phyloP scores from a whole-genome alignment of 176 grass and related monocot genomes.

The Metroxylon sagu region DNA sequence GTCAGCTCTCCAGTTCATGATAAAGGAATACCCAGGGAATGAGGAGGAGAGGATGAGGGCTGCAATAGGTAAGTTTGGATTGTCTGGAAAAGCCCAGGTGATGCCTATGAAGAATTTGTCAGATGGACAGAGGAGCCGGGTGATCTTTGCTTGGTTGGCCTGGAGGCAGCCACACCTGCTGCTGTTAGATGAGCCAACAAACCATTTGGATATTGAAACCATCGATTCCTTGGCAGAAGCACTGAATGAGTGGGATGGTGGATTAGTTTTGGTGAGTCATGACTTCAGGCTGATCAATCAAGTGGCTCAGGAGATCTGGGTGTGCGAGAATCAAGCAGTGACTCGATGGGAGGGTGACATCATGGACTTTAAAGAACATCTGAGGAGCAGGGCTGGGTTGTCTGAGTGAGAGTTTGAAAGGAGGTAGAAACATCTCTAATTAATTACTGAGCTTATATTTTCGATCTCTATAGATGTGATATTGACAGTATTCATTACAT shows the following conservation, averaged over 20 bases:
- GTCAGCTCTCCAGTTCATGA: constrained; percentile 19
- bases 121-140: constrained; percentile 21
- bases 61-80: constrained; percentile 23
- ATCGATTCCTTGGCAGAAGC: constrained; percentile 29
- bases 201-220: constrained; percentile 26
- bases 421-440: too few species aligned
- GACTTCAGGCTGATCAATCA: constrained; percentile 22
- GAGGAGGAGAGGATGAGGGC: constrained; percentile 25
- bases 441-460: too few species aligned
- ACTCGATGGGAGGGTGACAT: constrained; percentile 19
- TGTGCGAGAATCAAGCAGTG: constrained; percentile 16
- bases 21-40: constrained; percentile 19
- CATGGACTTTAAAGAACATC: constrained; percentile 15
- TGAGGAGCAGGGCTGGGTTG: too few species aligned
- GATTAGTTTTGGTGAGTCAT: constrained; percentile 26
- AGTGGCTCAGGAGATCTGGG: constrained; percentile 25
- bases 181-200: constrained; percentile 17
- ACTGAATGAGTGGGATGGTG: constrained; percentile 22
- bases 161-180: constrained; percentile 19
- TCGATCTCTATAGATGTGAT: too few species aligned
- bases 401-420: too few species aligned
- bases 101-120: constrained; percentile 28
- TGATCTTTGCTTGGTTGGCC: constrained; percentile 23
- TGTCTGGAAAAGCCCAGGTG: constrained; percentile 19
- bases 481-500: too few species aligned